Evolutionary conservation across 2,329 filamentous ascomycete species (phyloP), one percentile per base, ranked within the genome.

Genomic region (Nigrospora oryzae): DNA sequence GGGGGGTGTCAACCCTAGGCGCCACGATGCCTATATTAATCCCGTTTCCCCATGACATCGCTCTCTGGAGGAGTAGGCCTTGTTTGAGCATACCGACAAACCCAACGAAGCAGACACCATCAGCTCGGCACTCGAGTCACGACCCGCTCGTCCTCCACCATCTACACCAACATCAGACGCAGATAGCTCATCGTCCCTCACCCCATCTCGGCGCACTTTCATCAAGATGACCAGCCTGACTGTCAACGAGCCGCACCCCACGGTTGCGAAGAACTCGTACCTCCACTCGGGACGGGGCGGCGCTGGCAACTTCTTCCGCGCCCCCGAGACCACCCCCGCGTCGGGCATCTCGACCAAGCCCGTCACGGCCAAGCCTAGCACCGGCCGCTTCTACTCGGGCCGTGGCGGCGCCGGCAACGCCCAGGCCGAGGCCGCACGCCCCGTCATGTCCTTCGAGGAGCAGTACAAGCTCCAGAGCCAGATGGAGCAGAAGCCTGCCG

Each of bases 371-470:
- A 51, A 71, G 54, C 53, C 63, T 59, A 56, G 57, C 51, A 50
- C 68, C 37, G 62, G 68, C 47, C 71, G 74, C 65, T 83, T 83
- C 71, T 76, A 80, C 66, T 74, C 74, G 11, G 82, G 82, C 54
- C 79, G 82, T 46, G 82, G 82, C 53, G 81, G 82, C 46, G 81
- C 80, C 3, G 82, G 82, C 56, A 86, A 85, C 66, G 72, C 79
- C 50, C 73, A 73, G 62, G 57, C 66, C 38, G 62, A 70, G 43
- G 60, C 65, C 44, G 68, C 78, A 59, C 71, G 77, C 40, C 71
- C 75, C 56, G 73, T 77, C 54, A 74, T 84, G 63, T 75, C 72
- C 48, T 86, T 86, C 64, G 80, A 84, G 61, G 81, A 84, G 66
- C 80, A 84, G 61, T 75, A 79, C 55, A 64, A 71, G 53, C 71